Evolutionary conservation across 1,139 yeast genomes (phyloP).

Genomic region (Debaryomycetaceae sp.): DNA sequence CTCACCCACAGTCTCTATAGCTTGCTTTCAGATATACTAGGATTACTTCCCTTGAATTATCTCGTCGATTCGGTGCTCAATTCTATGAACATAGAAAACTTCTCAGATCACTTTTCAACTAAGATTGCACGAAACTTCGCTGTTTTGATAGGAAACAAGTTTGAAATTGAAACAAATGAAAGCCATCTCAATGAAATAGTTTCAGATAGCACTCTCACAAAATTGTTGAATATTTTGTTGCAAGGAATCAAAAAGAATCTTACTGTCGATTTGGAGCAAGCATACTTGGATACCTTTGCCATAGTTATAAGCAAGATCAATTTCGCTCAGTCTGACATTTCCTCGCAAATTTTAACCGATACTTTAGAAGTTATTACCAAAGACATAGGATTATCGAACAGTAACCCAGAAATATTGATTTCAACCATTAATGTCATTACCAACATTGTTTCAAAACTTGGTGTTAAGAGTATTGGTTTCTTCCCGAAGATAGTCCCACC

Average conservation of each 20-base stretch:
- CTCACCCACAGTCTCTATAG: slow-evolving; percentile 32
- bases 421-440: slow-evolving; percentile 74
- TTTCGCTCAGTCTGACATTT: slow-evolving; percentile 28
- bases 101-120: slow-evolving; percentile 30
- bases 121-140: slow-evolving; percentile 53
- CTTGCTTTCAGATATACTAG: slow-evolving; percentile 59
- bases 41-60: slow-evolving; percentile 69
- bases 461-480: slow-evolving; percentile 81
- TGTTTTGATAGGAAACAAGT: slow-evolving; percentile 61
- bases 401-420: slow-evolving; percentile 61
- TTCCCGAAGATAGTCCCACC: slow-evolving; percentile 85
- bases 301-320: slow-evolving; percentile 64
- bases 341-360: slow-evolving; percentile 45
- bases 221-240: slow-evolving; percentile 48
- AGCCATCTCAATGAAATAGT: slow-evolving; percentile 38
- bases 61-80: slow-evolving; percentile 66
- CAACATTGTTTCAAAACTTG: slow-evolving; percentile 66
- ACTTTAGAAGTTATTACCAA: slow-evolving; percentile 54
- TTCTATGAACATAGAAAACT: slow-evolving; percentile 47
- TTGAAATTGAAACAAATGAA: slow-evolving; percentile 55
- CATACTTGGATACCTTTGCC: slow-evolving; percentile 69
- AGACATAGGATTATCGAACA: slow-evolving; percentile 49
- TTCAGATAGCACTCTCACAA: slow-evolving; percentile 39
- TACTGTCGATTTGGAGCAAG: slow-evolving; percentile 55
- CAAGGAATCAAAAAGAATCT: slow-evolving; percentile 38